phyloP scores from a whole-genome alignment of 2,329 filamentous ascomycete genomes.

The Alternaria novae-zelandiae region DNA sequence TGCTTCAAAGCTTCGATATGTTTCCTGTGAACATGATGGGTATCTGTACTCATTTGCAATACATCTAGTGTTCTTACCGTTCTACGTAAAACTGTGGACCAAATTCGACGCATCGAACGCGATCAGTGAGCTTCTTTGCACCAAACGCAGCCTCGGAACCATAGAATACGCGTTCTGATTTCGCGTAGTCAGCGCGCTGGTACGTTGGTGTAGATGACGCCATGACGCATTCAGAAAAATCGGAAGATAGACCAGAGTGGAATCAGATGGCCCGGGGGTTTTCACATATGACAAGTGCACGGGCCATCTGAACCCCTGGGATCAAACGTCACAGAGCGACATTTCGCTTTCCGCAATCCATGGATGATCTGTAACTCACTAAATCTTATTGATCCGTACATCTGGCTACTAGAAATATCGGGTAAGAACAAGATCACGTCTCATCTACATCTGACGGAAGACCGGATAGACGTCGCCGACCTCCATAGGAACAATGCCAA shows the following conservation, averaged over 20 bases:
- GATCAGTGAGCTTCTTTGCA: not conserved
- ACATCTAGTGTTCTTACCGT: not conserved
- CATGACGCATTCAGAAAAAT: not conserved
- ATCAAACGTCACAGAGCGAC: not conserved
- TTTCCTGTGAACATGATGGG: not conserved
- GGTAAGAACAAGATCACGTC: not conserved
- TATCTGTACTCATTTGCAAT: not conserved
- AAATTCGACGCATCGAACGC: not conserved
- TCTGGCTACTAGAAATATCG: not conserved
- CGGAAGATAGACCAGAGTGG: not conserved
- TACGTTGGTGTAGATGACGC: not conserved
- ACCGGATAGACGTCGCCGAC: slow-evolving; percentile 46
- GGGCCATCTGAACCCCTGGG: not conserved
- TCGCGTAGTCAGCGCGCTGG: not conserved
- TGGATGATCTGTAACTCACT: not conserved
- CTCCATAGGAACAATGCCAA: slow-evolving; percentile 45
- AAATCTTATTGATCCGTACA: not conserved
- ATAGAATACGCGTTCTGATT: not conserved
- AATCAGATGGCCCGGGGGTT: not conserved
- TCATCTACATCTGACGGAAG: slow-evolving; percentile 28
- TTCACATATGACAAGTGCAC: not conserved
- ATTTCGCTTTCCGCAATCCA: not conserved
- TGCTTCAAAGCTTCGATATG: not conserved
- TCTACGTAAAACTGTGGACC: not conserved
- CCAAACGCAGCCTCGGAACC: not conserved